Percentiles rank a stretch among this genome's conserved stretches.
Conservation (phyloP, 2,329 filamentous ascomycete species). For the Arthrobotrys iridis region DNA sequence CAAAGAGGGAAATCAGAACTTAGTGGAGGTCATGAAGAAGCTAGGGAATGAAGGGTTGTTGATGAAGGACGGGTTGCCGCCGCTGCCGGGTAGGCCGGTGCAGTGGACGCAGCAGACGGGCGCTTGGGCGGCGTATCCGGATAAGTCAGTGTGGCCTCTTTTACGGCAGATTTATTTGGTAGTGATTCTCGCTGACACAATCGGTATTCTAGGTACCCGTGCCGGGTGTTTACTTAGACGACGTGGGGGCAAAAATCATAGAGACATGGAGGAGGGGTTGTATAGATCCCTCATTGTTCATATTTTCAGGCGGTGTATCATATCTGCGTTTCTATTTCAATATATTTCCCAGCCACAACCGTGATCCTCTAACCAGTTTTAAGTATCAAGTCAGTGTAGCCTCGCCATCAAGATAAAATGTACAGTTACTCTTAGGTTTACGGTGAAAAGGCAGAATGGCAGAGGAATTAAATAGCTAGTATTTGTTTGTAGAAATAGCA, state of each 20-base stretch:
- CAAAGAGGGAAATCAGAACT: slow-evolving; percentile 76
- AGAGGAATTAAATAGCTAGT: slow-evolving; percentile 33
- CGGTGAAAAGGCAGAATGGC: neutral
- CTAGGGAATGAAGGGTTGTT: slow-evolving; percentile 68
- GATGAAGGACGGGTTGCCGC: slow-evolving; percentile 81
- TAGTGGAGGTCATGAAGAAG: slow-evolving; percentile 79
- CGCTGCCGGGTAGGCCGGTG: slow-evolving; percentile 75
- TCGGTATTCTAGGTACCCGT: slow-evolving; percentile 68
- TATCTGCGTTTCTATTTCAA: slow-evolving; percentile 5
- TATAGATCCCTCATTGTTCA: slow-evolving; percentile 2
- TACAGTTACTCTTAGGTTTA: too few relatives aligned
- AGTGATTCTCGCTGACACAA: slow-evolving; percentile 59
- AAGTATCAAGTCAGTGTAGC: too few relatives aligned
- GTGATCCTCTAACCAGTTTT: too few relatives aligned
- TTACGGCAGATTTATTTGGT: slow-evolving; percentile 32
- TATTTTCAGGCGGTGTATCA: slow-evolving; percentile 15
- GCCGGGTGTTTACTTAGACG: slow-evolving; percentile 62
- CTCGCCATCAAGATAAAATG: too few relatives aligned
- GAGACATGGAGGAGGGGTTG: neutral
- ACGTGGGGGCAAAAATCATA: neutral
- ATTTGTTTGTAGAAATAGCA: slow-evolving; percentile 25
- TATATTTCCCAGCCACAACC: neutral
- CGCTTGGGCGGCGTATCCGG: slow-evolving; percentile 75
- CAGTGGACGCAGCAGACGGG: slow-evolving; percentile 67
- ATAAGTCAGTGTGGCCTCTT: slow-evolving; percentile 70